Evolutionary conservation across 805 yeast species (phyloP), one percentile per base, ranked within the genome.

Genomic region (Saccharomyces paradoxus): DNA sequence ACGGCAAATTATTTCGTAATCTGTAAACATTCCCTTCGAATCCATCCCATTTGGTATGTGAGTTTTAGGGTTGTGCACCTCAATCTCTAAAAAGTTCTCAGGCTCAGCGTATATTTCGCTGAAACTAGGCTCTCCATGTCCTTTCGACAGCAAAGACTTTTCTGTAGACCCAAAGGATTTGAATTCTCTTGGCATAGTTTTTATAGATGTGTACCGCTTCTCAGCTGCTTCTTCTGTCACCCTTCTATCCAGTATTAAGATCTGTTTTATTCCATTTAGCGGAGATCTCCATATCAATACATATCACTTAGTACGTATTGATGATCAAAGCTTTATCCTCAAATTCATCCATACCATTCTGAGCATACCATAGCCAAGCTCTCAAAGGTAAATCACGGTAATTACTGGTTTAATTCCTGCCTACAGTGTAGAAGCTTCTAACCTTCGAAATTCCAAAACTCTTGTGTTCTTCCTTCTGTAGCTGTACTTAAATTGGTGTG

Each of bases 101-200:
- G 97, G 98, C 63, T 87, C 96, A 0, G 95, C 96, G 66, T 94
- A 94, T 47, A 87, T 78, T 63, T 89, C 96, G 58, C 82, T 87
- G 68, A 84, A 84, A 3, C 89, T 78, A 68, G 86, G 92, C 56
- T 76, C 78, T 37, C 56, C 58, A 49, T 66, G 68, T 21, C 58
- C 70, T 52, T 58, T 62, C 21, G 63, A 55, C 12, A 61, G 51
- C 13, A 56, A 56, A 26, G 60, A 58, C 51, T 60, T 60, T 52
- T 61, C 69, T n/a, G 67, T 61, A 17, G 65, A 59, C 22, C 67
- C 60, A 49, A 64, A 68, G 6, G 70, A 61, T 49, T 63, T 64
- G 54, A 65, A 64, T 49, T 63, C 63, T 48, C 63, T 58, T 37
- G 44, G 24, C 44, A 37, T 37, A 17, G 13, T 37, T 37, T 37